Evolutionary conservation across 129 eudicot species (phyloP).

Genomic region (Heracleum sosnowskyi): DNA sequence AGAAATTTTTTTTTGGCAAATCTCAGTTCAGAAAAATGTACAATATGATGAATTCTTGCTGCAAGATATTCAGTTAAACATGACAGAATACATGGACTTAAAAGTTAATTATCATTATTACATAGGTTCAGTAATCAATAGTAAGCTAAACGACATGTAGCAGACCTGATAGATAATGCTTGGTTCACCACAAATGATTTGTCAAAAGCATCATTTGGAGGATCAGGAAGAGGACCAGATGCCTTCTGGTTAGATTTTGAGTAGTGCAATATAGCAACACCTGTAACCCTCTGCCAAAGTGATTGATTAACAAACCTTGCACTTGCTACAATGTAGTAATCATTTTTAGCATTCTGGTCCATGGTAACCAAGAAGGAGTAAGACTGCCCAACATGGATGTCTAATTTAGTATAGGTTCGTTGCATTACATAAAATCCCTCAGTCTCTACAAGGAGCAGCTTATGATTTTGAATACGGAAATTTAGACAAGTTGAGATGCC

Average conservation of each 20-base stretch:
- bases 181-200: neutral
- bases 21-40: neutral
- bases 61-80: neutral
- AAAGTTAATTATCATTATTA: neutral
- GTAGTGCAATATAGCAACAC: constrained; percentile 39
- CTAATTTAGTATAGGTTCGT: constrained; percentile 12
- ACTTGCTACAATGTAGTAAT: constrained; percentile 45
- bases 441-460: constrained; percentile 20
- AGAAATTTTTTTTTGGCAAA: neutral
- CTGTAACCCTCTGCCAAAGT: constrained; percentile 31
- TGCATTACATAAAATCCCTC: constrained; percentile 19
- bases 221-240: constrained; percentile 41
- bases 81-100: neutral
- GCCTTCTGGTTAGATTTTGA: constrained; percentile 43
- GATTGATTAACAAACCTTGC: constrained; percentile 44
- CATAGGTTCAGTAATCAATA: neutral
- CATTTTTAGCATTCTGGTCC: constrained; percentile 47
- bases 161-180: constrained; percentile 4
- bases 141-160: neutral
- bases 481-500: constrained; percentile 27
- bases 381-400: constrained; percentile 41
- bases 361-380: constrained; percentile 39
- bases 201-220: constrained; percentile 30
- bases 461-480: constrained; percentile 23
- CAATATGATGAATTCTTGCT: neutral